Conservation (phyloP, 805 yeast species). For the Wickerhamiella occidentalis region DNA sequence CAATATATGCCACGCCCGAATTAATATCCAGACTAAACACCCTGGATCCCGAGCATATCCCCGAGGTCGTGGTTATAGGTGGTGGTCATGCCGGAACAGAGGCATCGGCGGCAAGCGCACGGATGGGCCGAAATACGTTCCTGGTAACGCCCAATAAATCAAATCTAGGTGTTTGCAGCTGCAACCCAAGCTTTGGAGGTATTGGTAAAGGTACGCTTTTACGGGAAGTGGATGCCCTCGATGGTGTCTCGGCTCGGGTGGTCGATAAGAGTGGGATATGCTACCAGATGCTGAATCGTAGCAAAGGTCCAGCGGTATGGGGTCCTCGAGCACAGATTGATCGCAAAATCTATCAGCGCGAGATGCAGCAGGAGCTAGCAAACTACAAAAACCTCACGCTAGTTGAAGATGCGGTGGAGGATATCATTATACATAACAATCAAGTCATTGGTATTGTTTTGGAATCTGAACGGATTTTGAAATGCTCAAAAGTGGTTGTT, state of each 20-base stretch:
- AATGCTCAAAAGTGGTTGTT: slow-evolving; percentile 43
- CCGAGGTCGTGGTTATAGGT: slow-evolving; percentile 82
- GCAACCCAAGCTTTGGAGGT: slow-evolving; percentile 98
- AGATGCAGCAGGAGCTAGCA: slow-evolving; percentile 61
- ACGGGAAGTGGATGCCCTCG: slow-evolving; percentile 90
- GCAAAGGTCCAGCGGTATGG: slow-evolving; percentile 95
- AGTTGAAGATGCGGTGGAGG: slow-evolving; percentile 69
- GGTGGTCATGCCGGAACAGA: slow-evolving; percentile 99
- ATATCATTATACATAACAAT: slow-evolving; percentile 49
- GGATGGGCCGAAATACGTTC: slow-evolving; percentile 60
- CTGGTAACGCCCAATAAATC: slow-evolving; percentile 63
- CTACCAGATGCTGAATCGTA: slow-evolving; percentile 70
- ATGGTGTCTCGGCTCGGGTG: slow-evolving; percentile 78
- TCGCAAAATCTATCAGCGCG: slow-evolving; percentile 57
- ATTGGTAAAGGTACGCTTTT: slow-evolving; percentile 92
- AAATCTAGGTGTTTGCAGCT: slow-evolving; percentile 87
- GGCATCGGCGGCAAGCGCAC: slow-evolving; percentile 87
- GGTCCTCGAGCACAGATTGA: slow-evolving; percentile 97
- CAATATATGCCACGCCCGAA: neutral
- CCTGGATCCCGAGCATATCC: neutral
- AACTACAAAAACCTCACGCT: slow-evolving; percentile 47
- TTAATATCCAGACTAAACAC: neutral
- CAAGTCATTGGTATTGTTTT: slow-evolving; percentile 59
- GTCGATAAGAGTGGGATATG: slow-evolving; percentile 91
- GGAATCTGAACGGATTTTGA: slow-evolving; percentile 36